Percentiles rank a stretch among this genome's conserved stretches.
Evolutionary conservation across 2,329 filamentous ascomycete species (phyloP).

Genomic region (Ascochyta clinopodiicola): DNA sequence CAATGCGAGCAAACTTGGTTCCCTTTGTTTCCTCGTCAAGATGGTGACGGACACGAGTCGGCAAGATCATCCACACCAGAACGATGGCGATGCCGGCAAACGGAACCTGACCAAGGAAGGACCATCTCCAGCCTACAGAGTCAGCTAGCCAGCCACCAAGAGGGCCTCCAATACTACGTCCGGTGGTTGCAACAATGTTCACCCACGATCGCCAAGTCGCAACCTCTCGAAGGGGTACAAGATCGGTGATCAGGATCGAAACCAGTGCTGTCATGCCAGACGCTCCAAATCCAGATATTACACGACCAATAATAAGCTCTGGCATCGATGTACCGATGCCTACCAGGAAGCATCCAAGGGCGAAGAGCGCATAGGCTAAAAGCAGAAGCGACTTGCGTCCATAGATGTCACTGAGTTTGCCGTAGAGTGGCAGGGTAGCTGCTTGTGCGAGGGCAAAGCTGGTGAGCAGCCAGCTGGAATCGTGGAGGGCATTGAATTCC

Average conservation of each 20-base stretch:
- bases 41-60: constrained; percentile 7
- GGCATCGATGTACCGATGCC: constrained; percentile 21
- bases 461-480: constrained; percentile 54
- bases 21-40: not conserved
- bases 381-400: constrained; percentile 52
- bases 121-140: constrained; percentile 71
- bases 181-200: constrained; percentile 59
- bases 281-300: constrained; percentile 68
- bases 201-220: constrained; percentile 59
- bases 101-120: constrained; percentile 65
- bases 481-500: constrained; percentile 52
- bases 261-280: constrained; percentile 64
- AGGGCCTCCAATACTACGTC: constrained; percentile 59
- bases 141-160: constrained; percentile 68
- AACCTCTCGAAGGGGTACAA: constrained; percentile 57
- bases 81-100: constrained; percentile 60
- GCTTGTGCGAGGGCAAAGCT: constrained; percentile 54
- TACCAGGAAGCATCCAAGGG: constrained; percentile 36
- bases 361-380: constrained; percentile 51
- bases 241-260: constrained; percentile 57
- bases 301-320: constrained; percentile 55
- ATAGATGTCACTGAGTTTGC: constrained; percentile 55
- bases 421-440: constrained; percentile 49
- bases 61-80: constrained; percentile 49
- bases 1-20: constrained; percentile 58